Conservation (phyloP, 2,329 filamentous ascomycete genomes). For the Thelonectria olida region DNA sequence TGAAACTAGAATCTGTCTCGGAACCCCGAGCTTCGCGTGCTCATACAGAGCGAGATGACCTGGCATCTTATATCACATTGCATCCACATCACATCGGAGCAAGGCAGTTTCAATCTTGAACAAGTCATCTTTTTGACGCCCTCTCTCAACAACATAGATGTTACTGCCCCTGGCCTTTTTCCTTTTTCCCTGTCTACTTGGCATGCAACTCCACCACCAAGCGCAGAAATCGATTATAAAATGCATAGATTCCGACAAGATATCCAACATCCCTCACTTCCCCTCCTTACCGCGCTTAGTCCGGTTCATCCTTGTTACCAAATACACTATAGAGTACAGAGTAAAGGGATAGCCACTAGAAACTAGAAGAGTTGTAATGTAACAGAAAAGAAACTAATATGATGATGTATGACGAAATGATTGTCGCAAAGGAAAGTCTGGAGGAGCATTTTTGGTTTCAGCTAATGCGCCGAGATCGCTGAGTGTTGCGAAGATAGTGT, state of each 20-base stretch:
- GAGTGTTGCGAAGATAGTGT: conserved; percentile 26
- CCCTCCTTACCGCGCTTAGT: conserved; percentile 7
- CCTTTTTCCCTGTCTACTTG: conserved; percentile 3
- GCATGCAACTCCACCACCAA: conserved; percentile 5
- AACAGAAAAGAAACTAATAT: conserved; percentile 4
- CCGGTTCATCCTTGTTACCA: not conserved
- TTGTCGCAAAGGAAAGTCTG: not conserved
- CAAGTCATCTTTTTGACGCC: conserved; percentile 14
- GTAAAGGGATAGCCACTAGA: conserved; percentile 1
- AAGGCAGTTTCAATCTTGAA: conserved; percentile 5
- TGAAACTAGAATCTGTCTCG: too few relatives aligned
- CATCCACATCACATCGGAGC: not conserved
- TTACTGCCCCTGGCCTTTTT: not conserved
- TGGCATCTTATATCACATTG: too few relatives aligned
- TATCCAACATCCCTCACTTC: conserved; percentile 20
- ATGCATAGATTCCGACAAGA: conserved; percentile 12
- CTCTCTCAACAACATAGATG: not conserved
- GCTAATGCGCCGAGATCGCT: conserved; percentile 23
- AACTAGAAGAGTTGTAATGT: conserved; percentile 6
- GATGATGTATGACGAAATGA: conserved; percentile 8
- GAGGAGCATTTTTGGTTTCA: conserved; percentile 16
- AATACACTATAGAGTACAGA: not conserved
- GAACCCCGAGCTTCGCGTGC: too few relatives aligned
- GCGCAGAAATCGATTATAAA: conserved; percentile 7
- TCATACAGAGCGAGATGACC: too few relatives aligned